phyloP scores from a whole-genome alignment of 345 rosid genomes.

The Ceriops decandra region DNA sequence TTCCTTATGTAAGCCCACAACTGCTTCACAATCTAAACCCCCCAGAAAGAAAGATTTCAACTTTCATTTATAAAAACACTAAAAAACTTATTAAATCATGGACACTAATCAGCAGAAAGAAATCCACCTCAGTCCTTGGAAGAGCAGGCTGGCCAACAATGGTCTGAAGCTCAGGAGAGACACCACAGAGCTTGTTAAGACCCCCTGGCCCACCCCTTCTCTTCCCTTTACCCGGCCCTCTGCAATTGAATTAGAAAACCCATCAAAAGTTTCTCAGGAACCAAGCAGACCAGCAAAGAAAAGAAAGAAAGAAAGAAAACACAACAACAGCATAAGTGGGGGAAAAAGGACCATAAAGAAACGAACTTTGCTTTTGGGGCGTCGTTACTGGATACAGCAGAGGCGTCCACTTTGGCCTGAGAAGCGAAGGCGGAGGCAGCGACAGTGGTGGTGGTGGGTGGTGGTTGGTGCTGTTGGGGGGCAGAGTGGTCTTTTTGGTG shows the following conservation, averaged over 20 bases:
- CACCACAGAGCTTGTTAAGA: slow-evolving; percentile 88
- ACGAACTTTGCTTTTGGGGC: background rate
- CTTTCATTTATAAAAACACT: background rate
- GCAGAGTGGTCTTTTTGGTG: slow-evolving; percentile 50
- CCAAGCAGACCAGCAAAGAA: background rate
- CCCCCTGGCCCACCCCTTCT: slow-evolving; percentile 98
- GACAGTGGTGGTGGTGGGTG: slow-evolving; percentile 24
- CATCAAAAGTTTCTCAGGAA: slow-evolving; percentile 11
- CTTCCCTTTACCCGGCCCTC: slow-evolving; percentile 66
- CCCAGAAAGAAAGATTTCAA: slow-evolving; percentile 6
- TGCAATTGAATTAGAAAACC: slow-evolving; percentile 24
- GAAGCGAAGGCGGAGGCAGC: slow-evolving; percentile 25
- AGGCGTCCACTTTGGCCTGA: slow-evolving; percentile 27
- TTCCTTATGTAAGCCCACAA: slow-evolving; percentile 97
- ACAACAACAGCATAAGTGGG: background rate
- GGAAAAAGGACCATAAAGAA: background rate
- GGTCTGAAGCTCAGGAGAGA: slow-evolving; percentile 84
- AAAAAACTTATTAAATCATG: too few species aligned
- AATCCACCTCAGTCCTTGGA: slow-evolving; percentile 81
- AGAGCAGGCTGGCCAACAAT: slow-evolving; percentile 90
- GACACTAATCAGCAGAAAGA: too few species aligned
- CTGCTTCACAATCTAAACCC: slow-evolving; percentile 82
- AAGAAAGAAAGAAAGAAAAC: background rate
- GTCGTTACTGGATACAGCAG: slow-evolving; percentile 1
- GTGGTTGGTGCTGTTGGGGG: slow-evolving; percentile 26